Conservation (phyloP, 2,329 filamentous ascomycete species). For the Phialophora expanda region DNA sequence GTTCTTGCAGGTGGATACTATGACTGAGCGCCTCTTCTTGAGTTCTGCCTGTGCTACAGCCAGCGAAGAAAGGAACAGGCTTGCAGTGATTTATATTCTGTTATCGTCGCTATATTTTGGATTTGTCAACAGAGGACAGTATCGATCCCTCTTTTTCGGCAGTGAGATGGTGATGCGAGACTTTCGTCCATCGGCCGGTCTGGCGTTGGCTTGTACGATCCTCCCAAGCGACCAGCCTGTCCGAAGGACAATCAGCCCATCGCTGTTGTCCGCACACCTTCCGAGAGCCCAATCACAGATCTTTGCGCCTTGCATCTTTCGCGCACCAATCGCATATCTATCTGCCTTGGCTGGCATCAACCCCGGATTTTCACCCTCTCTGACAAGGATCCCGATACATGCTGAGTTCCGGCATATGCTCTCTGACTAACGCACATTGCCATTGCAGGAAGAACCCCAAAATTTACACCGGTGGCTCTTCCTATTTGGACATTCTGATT, state of each 20-base stretch:
- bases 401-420: background rate
- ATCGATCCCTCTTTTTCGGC: background rate
- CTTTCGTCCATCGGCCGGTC: background rate
- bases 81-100: background rate
- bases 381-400: background rate
- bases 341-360: constrained; percentile 2
- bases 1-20: background rate
- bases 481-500: background rate
- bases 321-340: background rate
- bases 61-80: background rate
- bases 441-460: background rate
- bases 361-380: background rate
- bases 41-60: background rate
- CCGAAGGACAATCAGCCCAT: background rate
- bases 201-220: background rate
- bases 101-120: background rate
- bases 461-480: background rate
- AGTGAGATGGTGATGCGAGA: background rate
- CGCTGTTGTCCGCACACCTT: constrained; percentile 18
- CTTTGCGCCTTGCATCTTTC: constrained; percentile 18
- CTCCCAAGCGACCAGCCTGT: background rate
- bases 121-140: background rate
- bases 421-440: background rate
- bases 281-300: constrained; percentile 15
- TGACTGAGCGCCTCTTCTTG: background rate